Conservation (phyloP, 208 protist genomes). For the Crithidia acanthocephali region DNA sequence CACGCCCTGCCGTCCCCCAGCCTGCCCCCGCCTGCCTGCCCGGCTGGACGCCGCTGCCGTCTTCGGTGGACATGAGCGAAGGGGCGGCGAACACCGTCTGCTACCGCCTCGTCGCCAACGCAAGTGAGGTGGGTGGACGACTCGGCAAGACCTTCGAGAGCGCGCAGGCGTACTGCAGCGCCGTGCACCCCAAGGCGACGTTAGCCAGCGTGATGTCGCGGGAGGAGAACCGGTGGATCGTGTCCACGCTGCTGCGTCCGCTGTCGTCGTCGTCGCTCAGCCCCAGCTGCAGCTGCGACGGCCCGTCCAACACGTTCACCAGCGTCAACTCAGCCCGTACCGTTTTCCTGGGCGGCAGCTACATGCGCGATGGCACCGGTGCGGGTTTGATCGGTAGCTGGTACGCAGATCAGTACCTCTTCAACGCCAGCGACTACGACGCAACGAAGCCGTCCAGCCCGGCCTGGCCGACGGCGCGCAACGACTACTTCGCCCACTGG, state of each 20-base stretch:
- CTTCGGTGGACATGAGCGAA: constrained; percentile 31
- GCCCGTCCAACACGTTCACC: not conserved
- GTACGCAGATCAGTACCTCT: constrained; percentile 51
- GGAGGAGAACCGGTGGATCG: constrained; percentile 50
- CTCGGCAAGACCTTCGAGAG: constrained; percentile 36
- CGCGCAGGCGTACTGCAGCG: constrained; percentile 41
- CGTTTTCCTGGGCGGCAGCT: constrained; percentile 59
- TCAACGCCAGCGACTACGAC: constrained; percentile 35
- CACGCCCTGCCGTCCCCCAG: constrained; percentile 38
- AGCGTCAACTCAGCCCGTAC: constrained; percentile 18
- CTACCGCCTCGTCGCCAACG: constrained; percentile 50
- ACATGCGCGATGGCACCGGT: constrained; percentile 41
- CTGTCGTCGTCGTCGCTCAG: too few relatives aligned
- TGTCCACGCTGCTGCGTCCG: constrained; percentile 30
- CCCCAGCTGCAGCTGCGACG: not conserved
- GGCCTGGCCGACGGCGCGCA: constrained; percentile 58
- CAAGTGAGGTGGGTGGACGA: constrained; percentile 34
- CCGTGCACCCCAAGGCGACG: constrained; percentile 48
- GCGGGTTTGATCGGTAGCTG: constrained; percentile 52
- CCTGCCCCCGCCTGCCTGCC: constrained; percentile 46
- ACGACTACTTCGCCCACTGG: constrained; percentile 60
- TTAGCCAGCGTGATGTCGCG: constrained; percentile 52
- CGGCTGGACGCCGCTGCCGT: constrained; percentile 50
- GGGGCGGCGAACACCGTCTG: constrained; percentile 35
- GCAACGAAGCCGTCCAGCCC: constrained; percentile 50